These are phyloP conservation scores for Infundibulicybe gibba DNA, from an alignment of 768 basidiomycete genomes.

Conservation along the genomic window DNA sequence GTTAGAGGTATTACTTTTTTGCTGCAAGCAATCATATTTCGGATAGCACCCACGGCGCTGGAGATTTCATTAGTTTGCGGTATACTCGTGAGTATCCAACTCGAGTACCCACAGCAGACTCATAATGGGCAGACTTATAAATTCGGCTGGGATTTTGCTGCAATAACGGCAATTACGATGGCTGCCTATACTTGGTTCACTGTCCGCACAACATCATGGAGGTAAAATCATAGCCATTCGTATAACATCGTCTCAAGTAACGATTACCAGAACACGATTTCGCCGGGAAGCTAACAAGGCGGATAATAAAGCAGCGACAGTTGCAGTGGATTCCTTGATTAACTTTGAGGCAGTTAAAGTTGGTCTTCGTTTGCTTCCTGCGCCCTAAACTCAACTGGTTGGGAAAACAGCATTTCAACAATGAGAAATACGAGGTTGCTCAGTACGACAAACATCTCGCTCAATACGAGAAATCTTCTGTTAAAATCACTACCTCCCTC, in stretches of 20 bases:
- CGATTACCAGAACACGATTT: constrained; percentile 71
- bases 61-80: constrained; percentile 98
- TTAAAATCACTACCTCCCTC: constrained; percentile 93
- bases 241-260: constrained; percentile 1
- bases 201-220: constrained; percentile 92
- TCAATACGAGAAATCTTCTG: constrained; percentile 85
- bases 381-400: not conserved
- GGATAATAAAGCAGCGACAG: constrained; percentile 93
- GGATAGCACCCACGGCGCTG: constrained; percentile 92
- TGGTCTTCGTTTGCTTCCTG: constrained; percentile 21
- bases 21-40: constrained; percentile 88
- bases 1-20: constrained; percentile 93
- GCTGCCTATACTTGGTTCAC: constrained; percentile 97
- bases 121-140: constrained; percentile 73
- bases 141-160: constrained; percentile 97
- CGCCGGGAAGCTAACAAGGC: constrained; percentile 93
- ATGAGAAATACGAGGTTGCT: constrained; percentile 85
- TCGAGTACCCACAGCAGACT: too few species aligned
- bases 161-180: constrained; percentile 81
- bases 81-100: constrained; percentile 67
- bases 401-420: constrained; percentile 83
- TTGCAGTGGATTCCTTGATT: constrained; percentile 92
- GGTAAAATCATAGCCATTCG: constrained; percentile 40
- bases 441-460: constrained; percentile 90
- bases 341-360: constrained; percentile 99